Evolutionary conservation across 2,329 filamentous ascomycete species (phyloP).

Genomic region (Aspergillus sp.): DNA sequence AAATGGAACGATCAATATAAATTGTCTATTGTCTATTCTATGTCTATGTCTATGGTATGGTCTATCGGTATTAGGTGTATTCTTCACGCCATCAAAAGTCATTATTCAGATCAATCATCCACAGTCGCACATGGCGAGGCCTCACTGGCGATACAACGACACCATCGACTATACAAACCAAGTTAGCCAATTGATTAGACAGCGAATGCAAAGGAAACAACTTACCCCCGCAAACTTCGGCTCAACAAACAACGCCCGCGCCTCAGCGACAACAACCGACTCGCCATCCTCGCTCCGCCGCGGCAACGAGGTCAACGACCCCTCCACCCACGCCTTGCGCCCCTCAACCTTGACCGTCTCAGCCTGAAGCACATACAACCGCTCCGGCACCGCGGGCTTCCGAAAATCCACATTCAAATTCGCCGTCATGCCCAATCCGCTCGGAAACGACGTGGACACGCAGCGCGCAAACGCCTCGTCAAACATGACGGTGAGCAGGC

Average conservation of each 20-base stretch:
- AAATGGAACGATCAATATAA: slow-evolving; percentile 12
- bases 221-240: slow-evolving; percentile 37
- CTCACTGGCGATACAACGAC: slow-evolving; percentile 22
- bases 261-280: slow-evolving; percentile 32
- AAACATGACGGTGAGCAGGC: slow-evolving; percentile 32
- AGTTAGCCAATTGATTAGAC: neutral
- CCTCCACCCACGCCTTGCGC: slow-evolving; percentile 39
- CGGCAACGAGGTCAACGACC: slow-evolving; percentile 22
- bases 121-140: neutral
- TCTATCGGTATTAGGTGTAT: slow-evolving; percentile 1
- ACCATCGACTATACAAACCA: slow-evolving; percentile 30
- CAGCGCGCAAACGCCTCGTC: slow-evolving; percentile 39
- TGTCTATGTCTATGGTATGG: slow-evolving; percentile 5
- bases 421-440: slow-evolving; percentile 36
- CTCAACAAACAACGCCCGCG: slow-evolving; percentile 39
- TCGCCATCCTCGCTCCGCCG: slow-evolving; percentile 20
- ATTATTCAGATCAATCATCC: slow-evolving; percentile 7
- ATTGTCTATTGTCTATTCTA: slow-evolving; percentile 5
- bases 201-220: slow-evolving; percentile 2
- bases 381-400: slow-evolving; percentile 31
- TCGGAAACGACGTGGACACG: slow-evolving; percentile 31
- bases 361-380: slow-evolving; percentile 32
- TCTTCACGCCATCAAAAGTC: neutral
- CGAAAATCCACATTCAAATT: slow-evolving; percentile 38
- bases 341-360: slow-evolving; percentile 35